phyloP scores from a whole-genome alignment of 176 grass and related monocot genomes.

The Hsuehochloa calcarea region DNA sequence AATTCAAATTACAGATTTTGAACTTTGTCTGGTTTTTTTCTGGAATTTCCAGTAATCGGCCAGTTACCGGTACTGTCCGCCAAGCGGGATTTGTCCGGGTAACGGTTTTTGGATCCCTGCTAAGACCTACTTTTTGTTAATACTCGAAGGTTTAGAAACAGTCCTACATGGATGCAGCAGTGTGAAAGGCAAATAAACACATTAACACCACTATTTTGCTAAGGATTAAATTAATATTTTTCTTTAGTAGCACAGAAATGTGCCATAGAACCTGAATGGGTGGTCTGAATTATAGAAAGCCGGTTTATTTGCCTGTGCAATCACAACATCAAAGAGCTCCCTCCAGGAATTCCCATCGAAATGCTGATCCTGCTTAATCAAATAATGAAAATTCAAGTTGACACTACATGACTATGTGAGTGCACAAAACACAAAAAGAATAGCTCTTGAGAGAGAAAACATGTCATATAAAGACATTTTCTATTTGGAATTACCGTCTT shows the following conservation, averaged over 20 bases:
- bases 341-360: conserved; percentile 86
- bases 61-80: too few species aligned
- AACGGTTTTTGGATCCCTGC: neutral
- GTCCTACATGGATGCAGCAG: neutral
- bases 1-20: too few species aligned
- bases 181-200: neutral
- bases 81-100: too few species aligned
- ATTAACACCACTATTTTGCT: neutral
- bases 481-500: neutral
- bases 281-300: conserved; percentile 93
- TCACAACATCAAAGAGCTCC: conserved; percentile 97
- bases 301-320: conserved; percentile 96
- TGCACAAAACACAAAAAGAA: neutral
- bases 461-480: neutral
- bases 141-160: conserved; percentile 9
- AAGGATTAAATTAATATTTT: conserved; percentile 6
- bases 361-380: conserved; percentile 53
- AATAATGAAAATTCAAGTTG: conserved; percentile 25
- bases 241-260: conserved; percentile 12
- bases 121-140: conserved; percentile 16
- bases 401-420: neutral
- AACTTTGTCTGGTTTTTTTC: too few species aligned
- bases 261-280: conserved; percentile 71
- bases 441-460: neutral
- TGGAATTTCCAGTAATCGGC: too few species aligned